Evolutionary conservation across 2,329 filamentous ascomycete species (phyloP), one percentile per base, ranked within the genome.

Genomic region (Dothistroma pini): DNA sequence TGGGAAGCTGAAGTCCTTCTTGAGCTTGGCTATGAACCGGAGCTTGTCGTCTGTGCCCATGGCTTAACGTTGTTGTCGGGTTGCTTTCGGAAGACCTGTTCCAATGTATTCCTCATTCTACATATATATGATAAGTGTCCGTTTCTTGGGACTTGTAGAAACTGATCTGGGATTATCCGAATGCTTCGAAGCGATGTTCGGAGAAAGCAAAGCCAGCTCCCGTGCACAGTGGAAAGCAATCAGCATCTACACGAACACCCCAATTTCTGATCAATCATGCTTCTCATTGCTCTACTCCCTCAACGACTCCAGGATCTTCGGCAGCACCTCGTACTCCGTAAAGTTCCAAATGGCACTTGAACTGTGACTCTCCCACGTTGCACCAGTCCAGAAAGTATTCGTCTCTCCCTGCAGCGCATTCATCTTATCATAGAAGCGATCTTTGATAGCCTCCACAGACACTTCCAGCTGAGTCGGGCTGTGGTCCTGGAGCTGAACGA

Each of bases 291-390:
- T 44, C 41, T 44, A 44, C 16, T 21, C 2, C 3, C 11, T 7
- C 21, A 51, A 12, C 4, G 21, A 11, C 21, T 11, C 48, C 22
- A 51, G 12, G 1, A 53, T 53, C 31, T 19, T 53, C n/a, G 64
- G 64, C 34, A 66, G 35, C 21, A 66, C 44, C 21, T 61, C 44
- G 29, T 48, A 35, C 57, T 70, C 65, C 0, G 68, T 74, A 50
- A 72, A 75, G 8, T 69, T 59, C 71, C 71, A 75, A 16, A 76
- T 59, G n/a, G 62, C 53, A 44, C 56, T 65, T 2, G 71, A 72
- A 66, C 73, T 71, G 32, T 75, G 71, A 6, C 67, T 67, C 31
- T 72, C 63, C 64, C 70, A 72, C 11, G 71, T 65, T n/a, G 66
- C 66, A 3, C 72, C 72, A 2, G 68, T 71, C 57, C 61, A 73